These are phyloP conservation scores for Ophiostoma piceae DNA, from an alignment of 2,329 filamentous ascomycete genomes.

Conservation along the genomic window DNA sequence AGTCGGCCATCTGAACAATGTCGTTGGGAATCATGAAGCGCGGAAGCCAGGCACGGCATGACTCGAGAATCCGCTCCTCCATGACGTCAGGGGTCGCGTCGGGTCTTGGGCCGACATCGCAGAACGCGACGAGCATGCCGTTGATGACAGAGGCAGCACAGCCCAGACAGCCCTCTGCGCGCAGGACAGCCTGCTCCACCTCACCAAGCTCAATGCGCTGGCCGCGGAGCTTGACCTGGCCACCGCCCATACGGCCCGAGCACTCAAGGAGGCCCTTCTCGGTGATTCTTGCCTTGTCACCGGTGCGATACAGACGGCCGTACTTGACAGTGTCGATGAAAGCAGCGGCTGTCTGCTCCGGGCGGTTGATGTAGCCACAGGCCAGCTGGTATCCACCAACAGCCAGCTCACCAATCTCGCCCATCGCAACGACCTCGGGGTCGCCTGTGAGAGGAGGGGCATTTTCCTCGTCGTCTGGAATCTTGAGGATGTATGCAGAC, in stretches of 20 bases:
- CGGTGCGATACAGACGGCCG: conserved; percentile 74
- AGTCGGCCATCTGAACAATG: conserved; percentile 55
- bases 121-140: conserved; percentile 69
- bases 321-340: conserved; percentile 61
- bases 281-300: conserved; percentile 70
- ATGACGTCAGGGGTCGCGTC: conserved; percentile 31
- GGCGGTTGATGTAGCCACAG: conserved; percentile 72
- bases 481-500: conserved; percentile 64
- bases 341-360: conserved; percentile 64
- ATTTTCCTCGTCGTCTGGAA: conserved; percentile 33
- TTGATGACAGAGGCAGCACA: conserved; percentile 63
- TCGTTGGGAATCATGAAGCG: conserved; percentile 78
- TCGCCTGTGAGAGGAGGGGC: background rate
- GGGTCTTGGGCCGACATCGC: conserved; percentile 39
- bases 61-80: conserved; percentile 46
- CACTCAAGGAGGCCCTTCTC: conserved; percentile 71
- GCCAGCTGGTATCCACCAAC: conserved; percentile 78
- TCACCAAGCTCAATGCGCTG: conserved; percentile 79
- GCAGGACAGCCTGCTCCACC: conserved; percentile 64
- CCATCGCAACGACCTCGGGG: conserved; percentile 51
- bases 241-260: conserved; percentile 69
- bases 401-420: conserved; percentile 71
- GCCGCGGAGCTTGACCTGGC: conserved; percentile 81
- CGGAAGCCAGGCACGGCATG: conserved; percentile 71
- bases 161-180: conserved; percentile 56